Percentiles rank a stretch among this genome's conserved stretches.
phyloP scores from a whole-genome alignment of 768 basidiomycete species.

The Mycena rebaudengoi region DNA sequence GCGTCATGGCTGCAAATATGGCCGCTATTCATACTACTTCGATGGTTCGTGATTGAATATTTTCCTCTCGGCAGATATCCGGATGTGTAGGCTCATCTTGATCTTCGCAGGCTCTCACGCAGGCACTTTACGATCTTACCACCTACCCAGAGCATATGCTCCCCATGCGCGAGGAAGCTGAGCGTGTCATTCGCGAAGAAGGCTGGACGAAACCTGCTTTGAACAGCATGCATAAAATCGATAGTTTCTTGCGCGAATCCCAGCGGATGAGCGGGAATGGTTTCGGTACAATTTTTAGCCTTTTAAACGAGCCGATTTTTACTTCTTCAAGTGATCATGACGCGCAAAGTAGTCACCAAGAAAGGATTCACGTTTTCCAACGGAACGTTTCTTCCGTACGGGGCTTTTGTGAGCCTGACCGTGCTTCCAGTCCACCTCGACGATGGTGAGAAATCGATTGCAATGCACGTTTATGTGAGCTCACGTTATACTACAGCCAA shows the following conservation, averaged over 20 bases:
- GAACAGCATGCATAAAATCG: not conserved
- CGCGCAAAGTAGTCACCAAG: not conserved
- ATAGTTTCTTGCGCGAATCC: too few relatives aligned
- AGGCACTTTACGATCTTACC: not conserved
- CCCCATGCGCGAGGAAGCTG: not conserved
- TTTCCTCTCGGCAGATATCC: not conserved
- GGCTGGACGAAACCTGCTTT: not conserved
- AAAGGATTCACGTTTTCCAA: not conserved
- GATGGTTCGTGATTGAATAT: not conserved
- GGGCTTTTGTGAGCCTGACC: constrained; percentile 32
- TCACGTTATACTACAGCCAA: not conserved
- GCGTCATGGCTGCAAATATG: not conserved
- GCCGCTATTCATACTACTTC: not conserved
- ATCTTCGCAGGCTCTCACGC: not conserved
- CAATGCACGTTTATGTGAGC: too few relatives aligned
- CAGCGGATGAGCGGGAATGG: not conserved
- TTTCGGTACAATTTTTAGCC: not conserved
- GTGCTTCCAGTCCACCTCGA: constrained; percentile 38
- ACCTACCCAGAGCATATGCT: not conserved
- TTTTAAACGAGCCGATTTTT: not conserved
- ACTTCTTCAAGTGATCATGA: not conserved
- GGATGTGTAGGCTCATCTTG: not conserved
- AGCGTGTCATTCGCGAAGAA: not conserved
- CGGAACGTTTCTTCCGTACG: constrained; percentile 37
- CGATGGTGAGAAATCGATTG: constrained; percentile 17